Evolutionary conservation across 495 filamentous ascomycete genomes (phyloP).

Genomic region (Neurospora discreta): DNA sequence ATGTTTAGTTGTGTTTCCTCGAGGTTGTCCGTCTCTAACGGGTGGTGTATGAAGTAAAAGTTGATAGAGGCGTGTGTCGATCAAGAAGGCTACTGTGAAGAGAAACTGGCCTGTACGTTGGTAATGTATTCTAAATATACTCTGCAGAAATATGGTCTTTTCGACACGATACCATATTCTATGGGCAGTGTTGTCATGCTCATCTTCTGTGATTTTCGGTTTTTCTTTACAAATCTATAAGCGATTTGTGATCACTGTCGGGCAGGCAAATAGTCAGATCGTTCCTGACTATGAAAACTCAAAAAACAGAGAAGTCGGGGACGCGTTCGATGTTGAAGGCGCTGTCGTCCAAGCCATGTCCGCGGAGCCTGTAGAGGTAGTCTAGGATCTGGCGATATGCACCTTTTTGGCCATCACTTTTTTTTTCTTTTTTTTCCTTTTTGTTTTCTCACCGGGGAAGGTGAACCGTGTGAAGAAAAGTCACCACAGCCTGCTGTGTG

Average conservation of each 20-base stretch:
- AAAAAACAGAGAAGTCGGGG: background rate
- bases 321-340: background rate
- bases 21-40: background rate
- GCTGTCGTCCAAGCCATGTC: background rate
- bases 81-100: conserved; percentile 5
- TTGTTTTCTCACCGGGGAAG: background rate
- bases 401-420: background rate
- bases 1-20: background rate
- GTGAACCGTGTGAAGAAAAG: background rate
- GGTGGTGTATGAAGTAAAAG: background rate
- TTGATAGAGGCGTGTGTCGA: conserved; percentile 4
- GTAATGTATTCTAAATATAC: background rate
- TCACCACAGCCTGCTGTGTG: background rate
- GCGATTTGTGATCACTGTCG: background rate
- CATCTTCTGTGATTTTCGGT: background rate
- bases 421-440: background rate
- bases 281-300: background rate
- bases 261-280: background rate
- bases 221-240: conserved; percentile 6
- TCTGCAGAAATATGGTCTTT: background rate
- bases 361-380: background rate
- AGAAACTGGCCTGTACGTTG: background rate
- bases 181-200: background rate
- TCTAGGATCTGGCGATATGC: background rate
- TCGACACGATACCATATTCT: background rate